Evolutionary conservation across 305 asterid genomes (phyloP).

Genomic region (Euphrasia arctica): DNA sequence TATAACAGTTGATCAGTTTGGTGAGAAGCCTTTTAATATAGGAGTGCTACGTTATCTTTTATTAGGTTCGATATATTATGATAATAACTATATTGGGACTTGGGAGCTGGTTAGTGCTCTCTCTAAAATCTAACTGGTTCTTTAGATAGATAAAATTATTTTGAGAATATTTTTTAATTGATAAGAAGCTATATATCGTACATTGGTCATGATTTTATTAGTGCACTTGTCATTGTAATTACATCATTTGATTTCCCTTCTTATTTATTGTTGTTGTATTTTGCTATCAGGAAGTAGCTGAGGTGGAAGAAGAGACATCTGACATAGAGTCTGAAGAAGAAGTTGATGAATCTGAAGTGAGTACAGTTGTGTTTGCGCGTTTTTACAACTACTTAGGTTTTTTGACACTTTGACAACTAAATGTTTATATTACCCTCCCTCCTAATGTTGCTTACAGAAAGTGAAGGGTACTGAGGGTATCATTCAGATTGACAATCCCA

Average conservation of each 20-base stretch:
- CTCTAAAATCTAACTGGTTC: conserved; percentile 1
- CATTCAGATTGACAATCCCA: conserved; percentile 88
- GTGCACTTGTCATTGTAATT: not conserved
- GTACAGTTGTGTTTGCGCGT: conserved; percentile 19
- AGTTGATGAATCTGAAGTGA: conserved; percentile 59
- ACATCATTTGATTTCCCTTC: not conserved
- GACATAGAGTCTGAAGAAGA: conserved; percentile 75
- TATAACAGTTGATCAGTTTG: not conserved
- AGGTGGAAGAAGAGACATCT: conserved; percentile 50
- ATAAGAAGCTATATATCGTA: not conserved
- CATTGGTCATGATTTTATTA: conserved; percentile 11
- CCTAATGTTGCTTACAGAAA: conserved; percentile 47
- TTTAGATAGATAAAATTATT: not conserved
- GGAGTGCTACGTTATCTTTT: not conserved
- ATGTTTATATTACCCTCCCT: not conserved
- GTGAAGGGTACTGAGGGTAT: conserved; percentile 77
- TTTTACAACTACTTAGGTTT: not conserved
- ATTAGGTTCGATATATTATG: not conserved
- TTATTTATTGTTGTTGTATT: not conserved
- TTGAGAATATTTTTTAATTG: conserved; percentile 1
- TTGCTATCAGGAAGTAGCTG: conserved; percentile 54
- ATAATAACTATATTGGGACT: not conserved
- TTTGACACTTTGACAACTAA: not conserved
- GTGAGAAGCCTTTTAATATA: conserved; percentile 7
- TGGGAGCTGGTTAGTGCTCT: conserved; percentile 1